Evolutionary conservation across 306 rosid species (phyloP), one percentile per base, ranked within the genome.

Genomic region (Quercus glauca): DNA sequence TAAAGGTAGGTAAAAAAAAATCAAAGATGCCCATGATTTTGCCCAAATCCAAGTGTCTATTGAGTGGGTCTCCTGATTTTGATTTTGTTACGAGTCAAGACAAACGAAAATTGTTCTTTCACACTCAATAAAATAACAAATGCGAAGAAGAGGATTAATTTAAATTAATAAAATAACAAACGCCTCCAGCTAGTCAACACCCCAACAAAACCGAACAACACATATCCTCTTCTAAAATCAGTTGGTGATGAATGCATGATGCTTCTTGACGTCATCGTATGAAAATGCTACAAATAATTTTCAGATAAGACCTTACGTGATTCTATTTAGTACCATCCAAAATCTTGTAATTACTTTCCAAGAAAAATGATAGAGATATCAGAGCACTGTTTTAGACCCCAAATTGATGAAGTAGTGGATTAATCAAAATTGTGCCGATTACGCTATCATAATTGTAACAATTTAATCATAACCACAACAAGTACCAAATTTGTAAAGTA

Each of bases 211-310:
- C 31, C 74, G 26, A 53, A 51, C 12, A 31, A 31, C 52, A n/a
- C 41, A 63, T 12, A 6, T 23, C 53, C 35, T 49, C 17, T 13
- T 13, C 57, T 10, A 56, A 23, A 41, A 25, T 68, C 31, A 12
- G 33, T 12, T 29, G 72, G 20, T 79, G 82, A 81, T 52, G 85
- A 71, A 61, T 56, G 49, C 52, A 69, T 85, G 89, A 89, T 73
- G 89, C 60, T 63, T 57, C 33, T 73, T 71, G 79, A 83, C 91
- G 86, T 89, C 91, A 89, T 25, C 23, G 58, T n/a, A 29, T 71
- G 33, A 21, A 57, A 5, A 57, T n/a, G 4, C 21, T 49, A 11
- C 17, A 12, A 7, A 23, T 57, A n/a, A 57, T n/a, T 37, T 37
- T 37, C 26, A 9, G 63, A 4, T 5, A 57, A 20, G 63, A n/a